Evolutionary conservation across 2,329 filamentous ascomycete species (phyloP), one percentile per base, ranked within the genome.

Genomic region (Sphaerostilbella broomeana): DNA sequence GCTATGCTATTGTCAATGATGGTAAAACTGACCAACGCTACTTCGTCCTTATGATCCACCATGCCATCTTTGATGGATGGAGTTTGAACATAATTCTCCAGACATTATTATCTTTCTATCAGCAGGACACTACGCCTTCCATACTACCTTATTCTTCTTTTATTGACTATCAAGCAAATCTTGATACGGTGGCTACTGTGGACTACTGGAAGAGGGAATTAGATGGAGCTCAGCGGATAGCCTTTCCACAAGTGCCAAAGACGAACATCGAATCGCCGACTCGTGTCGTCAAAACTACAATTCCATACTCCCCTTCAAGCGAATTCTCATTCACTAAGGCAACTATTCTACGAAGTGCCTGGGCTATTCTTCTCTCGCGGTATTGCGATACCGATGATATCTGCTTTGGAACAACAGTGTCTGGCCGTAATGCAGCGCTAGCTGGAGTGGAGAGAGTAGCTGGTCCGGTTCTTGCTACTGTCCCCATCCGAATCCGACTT

Each of bases 161-260:
- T 24, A 21, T 40, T 41, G 39, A 36, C 6, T 27, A 46, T n/a
- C 35, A 26, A 4, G 40, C 42, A 17, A 27, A 22, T 22, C 18
- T 38, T 7, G 25, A 43, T 16, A n/a, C 12, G 17, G 35, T 35
- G 1, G 36, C 35, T 7, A 20, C 40, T 6, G 17, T 6, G n/a
- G 18, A 35, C 2, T 51, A 38, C 25, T 51, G 47, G 48, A 21
- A n/a, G 19, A 30, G 19, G 5, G 41, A 45, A 8, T 44, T 51
- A 4, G 24, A 40, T 12, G 40, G 26, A 9, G 47, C 38, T 5
- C 43, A 44, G 18, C 33, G 17, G n/a, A 26, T 19, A 16, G 28
- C 40, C 4, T 38, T 43, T 15, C 29, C 35, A 1, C 10, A 28
- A 9, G 19, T 3, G 5, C 17, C n/a, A 6, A n/a, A n/a, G n/a